phyloP scores from a whole-genome alignment of 1,284 basidiomycete species.

The Meira miltonrushii region DNA sequence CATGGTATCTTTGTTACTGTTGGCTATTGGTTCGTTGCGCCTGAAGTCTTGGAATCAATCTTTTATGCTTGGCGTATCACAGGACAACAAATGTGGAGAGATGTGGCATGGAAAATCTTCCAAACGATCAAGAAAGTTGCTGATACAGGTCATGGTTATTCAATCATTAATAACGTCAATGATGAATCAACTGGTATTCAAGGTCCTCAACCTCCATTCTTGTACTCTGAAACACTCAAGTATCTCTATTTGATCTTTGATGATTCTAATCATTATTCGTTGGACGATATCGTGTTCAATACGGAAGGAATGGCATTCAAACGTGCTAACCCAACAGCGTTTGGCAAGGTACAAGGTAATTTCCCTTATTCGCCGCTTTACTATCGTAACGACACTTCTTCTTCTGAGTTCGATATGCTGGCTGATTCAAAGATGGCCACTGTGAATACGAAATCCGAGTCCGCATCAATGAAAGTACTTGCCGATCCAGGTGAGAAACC shows the following conservation, averaged over 20 bases:
- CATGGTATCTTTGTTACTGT: slow-evolving; percentile 9
- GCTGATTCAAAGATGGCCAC: no score
- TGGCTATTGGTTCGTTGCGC: slow-evolving; percentile 1
- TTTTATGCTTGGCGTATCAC: slow-evolving; percentile 36
- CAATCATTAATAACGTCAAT: slow-evolving; percentile 29
- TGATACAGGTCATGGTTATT: slow-evolving; percentile 39
- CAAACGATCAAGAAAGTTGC: slow-evolving; percentile 78
- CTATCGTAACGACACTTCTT: no score
- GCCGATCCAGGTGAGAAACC: not conserved
- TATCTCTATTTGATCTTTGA: slow-evolving; percentile 43
- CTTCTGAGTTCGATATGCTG: no score
- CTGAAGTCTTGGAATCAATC: slow-evolving; percentile 38
- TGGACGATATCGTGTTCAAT: slow-evolving; percentile 28
- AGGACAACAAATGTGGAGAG: slow-evolving; percentile 59
- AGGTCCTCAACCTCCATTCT: slow-evolving; percentile 24
- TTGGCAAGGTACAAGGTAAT: not conserved
- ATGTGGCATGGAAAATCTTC: slow-evolving; percentile 82
- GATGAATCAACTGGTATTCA: slow-evolving; percentile 18
- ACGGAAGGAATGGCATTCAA: not conserved
- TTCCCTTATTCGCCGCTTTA: not conserved
- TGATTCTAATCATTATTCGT: slow-evolving; percentile 22
- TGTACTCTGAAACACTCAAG: slow-evolving; percentile 43
- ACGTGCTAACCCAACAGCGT: not conserved
- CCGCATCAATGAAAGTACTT: no score
- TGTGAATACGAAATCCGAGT: no score